These are phyloP conservation scores for Metschnikowia peoriensis DNA, from an alignment of 805 yeast species.

Conservation along the genomic window DNA sequence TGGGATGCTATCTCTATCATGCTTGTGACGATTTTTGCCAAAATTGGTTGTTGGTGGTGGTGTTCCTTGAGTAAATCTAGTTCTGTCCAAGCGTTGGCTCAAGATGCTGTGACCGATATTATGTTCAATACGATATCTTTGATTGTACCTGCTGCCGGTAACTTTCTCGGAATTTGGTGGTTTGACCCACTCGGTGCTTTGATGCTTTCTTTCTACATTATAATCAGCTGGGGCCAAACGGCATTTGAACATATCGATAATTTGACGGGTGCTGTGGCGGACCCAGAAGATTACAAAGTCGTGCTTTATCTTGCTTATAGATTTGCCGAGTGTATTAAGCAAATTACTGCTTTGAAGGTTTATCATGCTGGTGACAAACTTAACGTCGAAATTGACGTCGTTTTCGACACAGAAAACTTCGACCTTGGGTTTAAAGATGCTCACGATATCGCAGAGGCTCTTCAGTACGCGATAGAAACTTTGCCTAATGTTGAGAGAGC, in stretches of 20 bases:
- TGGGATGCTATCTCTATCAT: slow-evolving; percentile 54
- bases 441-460: slow-evolving; percentile 78
- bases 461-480: slow-evolving; percentile 78
- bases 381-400: slow-evolving; percentile 74
- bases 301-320: slow-evolving; percentile 65
- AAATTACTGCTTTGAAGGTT: slow-evolving; percentile 63
- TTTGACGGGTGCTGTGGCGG: slow-evolving; percentile 72
- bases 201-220: slow-evolving; percentile 57
- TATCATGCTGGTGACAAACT: slow-evolving; percentile 78
- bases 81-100: slow-evolving; percentile 75
- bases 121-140: slow-evolving; percentile 71
- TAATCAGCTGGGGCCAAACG: slow-evolving; percentile 59
- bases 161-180: slow-evolving; percentile 59
- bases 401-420: slow-evolving; percentile 45
- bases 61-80: slow-evolving; percentile 60
- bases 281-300: slow-evolving; percentile 59
- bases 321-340: slow-evolving; percentile 64
- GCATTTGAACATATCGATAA: slow-evolving; percentile 73
- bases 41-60: slow-evolving; percentile 61
- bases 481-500: slow-evolving; percentile 77
- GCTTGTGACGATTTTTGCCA: slow-evolving; percentile 59
- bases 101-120: slow-evolving; percentile 78
- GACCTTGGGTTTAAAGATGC: slow-evolving; percentile 57
- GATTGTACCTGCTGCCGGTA: slow-evolving; percentile 65
- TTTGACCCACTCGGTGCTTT: slow-evolving; percentile 75